Percentiles rank a stretch among this genome's conserved stretches.
Conservation (phyloP, 73 alveolate species). For the Tetrahymena thermophila region DNA sequence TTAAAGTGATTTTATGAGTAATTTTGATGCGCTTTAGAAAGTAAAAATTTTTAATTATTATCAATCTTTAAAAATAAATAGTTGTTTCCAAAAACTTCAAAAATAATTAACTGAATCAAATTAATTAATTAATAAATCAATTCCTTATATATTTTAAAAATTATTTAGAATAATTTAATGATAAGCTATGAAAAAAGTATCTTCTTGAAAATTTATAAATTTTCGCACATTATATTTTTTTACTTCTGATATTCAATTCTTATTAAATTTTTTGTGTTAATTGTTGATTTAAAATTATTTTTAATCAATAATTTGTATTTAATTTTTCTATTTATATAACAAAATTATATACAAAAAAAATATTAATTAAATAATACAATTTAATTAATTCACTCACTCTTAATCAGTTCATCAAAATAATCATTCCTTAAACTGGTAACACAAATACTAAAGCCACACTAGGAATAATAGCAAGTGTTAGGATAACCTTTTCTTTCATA, state of each 20-base stretch:
- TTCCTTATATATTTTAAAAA: background rate
- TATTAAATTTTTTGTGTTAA: no score
- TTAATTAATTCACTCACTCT: no score
- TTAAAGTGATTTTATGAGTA: background rate
- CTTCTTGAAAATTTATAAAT: no score
- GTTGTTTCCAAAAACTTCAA: background rate
- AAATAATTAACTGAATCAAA: background rate
- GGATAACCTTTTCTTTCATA: background rate
- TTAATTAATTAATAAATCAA: background rate
- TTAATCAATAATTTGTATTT: no score
- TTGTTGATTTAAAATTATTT: no score
- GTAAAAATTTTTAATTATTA: background rate
- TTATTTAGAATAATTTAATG: no score
- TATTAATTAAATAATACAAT: no score
- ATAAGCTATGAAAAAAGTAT: no score
- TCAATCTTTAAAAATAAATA: background rate
- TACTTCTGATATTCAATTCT: no score
- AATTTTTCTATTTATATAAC: no score
- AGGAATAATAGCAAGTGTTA: background rate
- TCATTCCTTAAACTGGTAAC: background rate
- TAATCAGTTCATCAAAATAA: background rate
- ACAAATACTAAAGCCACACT: background rate
- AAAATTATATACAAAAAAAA: no score
- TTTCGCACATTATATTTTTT: no score
- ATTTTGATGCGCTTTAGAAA: background rate